These are phyloP conservation scores for Solanum tarapatanum DNA, from an alignment of 257 asterid species.

Conservation along the genomic window DNA sequence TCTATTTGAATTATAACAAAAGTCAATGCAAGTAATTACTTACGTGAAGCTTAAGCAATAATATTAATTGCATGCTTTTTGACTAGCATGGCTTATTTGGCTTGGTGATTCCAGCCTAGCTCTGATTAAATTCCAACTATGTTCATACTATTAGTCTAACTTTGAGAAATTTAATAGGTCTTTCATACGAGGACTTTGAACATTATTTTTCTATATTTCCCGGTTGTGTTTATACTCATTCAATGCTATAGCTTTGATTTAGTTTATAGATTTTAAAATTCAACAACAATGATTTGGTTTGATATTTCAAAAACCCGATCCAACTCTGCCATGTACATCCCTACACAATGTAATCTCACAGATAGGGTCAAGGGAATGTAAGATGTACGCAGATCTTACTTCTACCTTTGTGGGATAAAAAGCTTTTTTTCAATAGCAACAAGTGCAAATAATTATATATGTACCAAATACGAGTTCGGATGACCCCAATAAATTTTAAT, in stretches of 20 bases:
- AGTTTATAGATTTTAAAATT: too few species aligned
- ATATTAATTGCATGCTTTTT: background rate
- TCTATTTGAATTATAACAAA: background rate
- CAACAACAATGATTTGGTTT: too few species aligned
- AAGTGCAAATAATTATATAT: background rate
- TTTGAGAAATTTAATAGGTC: background rate
- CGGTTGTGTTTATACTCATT: background rate
- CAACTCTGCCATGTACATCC: too few species aligned
- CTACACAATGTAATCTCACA: too few species aligned
- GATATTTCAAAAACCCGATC: too few species aligned
- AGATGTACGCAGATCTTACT: background rate
- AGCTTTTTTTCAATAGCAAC: background rate
- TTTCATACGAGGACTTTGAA: background rate
- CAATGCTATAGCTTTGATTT: background rate
- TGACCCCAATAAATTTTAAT: background rate
- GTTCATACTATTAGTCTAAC: background rate
- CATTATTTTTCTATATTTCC: background rate
- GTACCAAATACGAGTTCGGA: background rate
- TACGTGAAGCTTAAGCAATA: background rate
- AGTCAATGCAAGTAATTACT: background rate
- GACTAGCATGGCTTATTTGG: background rate
- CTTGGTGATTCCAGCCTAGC: background rate
- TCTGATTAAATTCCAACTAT: background rate
- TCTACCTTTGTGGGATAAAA: background rate
- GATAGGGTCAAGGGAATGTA: too few species aligned